These are phyloP conservation scores for Chaetomium cochliodes DNA, from an alignment of 495 filamentous ascomycete species.

Conservation along the genomic window DNA sequence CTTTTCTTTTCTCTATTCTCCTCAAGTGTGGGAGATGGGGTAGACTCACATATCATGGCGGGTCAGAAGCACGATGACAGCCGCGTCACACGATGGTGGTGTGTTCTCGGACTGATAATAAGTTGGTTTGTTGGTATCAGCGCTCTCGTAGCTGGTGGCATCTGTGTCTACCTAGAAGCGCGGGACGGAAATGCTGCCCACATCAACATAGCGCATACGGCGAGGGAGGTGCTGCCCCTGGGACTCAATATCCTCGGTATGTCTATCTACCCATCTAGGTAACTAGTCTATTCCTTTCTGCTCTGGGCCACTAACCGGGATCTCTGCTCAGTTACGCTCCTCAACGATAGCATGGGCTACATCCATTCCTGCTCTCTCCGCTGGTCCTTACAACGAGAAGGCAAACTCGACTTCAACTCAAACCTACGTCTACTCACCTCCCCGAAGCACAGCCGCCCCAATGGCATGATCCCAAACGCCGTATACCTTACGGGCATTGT, in stretches of 20 bases:
- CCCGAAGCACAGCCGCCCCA: constrained; percentile 27
- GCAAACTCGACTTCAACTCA: constrained; percentile 44
- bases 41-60: constrained; percentile 19
- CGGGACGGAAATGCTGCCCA: constrained; percentile 21
- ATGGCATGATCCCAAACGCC: constrained; percentile 35
- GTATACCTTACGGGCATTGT: constrained; percentile 35
- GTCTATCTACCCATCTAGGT: neutral
- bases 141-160: constrained; percentile 22
- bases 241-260: constrained; percentile 35
- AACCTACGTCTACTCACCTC: constrained; percentile 45
- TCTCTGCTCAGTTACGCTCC: constrained; percentile 30
- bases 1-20: neutral
- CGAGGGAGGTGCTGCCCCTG: constrained; percentile 30
- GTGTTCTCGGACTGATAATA: constrained; percentile 24
- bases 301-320: neutral
- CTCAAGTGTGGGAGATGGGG: neutral
- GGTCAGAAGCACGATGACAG: constrained; percentile 26
- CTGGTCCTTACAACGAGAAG: constrained; percentile 45
- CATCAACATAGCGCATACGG: constrained; percentile 27
- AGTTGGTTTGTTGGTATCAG: constrained; percentile 28
- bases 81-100: constrained; percentile 22
- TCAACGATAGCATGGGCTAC: constrained; percentile 42
- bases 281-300: neutral
- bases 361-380: constrained; percentile 43
- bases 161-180: constrained; percentile 23